These are phyloP conservation scores for Striga asiatica DNA, from an alignment of 257 asterid species.

Conservation along the genomic window DNA sequence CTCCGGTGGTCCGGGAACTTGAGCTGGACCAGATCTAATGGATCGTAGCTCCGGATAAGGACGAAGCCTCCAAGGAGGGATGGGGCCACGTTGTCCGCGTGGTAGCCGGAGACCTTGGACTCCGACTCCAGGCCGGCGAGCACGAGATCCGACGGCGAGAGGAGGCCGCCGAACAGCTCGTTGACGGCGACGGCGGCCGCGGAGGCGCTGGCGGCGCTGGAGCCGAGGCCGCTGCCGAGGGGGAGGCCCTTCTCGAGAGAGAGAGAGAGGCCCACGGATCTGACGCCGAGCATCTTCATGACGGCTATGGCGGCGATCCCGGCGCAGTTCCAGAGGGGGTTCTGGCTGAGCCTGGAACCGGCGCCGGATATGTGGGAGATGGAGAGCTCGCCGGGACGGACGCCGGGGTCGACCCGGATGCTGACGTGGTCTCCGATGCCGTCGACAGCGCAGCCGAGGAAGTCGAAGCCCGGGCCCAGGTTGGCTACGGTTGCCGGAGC, in stretches of 20 bases:
- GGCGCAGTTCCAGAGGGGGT: conserved; percentile 75
- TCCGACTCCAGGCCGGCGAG: conserved; percentile 79
- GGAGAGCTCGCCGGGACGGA: no score
- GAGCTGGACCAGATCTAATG: conserved; percentile 56
- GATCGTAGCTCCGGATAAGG: conserved; percentile 66
- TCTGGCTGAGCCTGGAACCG: conserved; percentile 49
- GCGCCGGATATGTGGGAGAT: conserved; percentile 63
- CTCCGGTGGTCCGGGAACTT: conserved; percentile 42
- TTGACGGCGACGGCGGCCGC: conserved; percentile 88
- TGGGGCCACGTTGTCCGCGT: conserved; percentile 82
- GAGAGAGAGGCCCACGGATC: conserved; percentile 69
- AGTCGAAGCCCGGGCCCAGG: no score
- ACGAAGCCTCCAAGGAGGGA: conserved; percentile 75
- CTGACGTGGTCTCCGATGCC: no score
- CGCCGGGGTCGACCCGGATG: no score
- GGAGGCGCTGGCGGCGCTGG: conserved; percentile 94
- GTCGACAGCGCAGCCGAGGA: no score
- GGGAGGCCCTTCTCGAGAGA: conserved; percentile 90
- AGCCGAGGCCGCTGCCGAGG: conserved; percentile 82
- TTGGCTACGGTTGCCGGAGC: no score
- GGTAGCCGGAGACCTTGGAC: conserved; percentile 82
- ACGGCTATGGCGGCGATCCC: conserved; percentile 78
- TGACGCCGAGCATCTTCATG: conserved; percentile 68
- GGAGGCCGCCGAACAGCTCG: conserved; percentile 46
- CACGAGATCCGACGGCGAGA: conserved; percentile 43